Evolutionary conservation across 495 filamentous ascomycete genomes (phyloP).

Genomic region (Penicillium lividum): DNA sequence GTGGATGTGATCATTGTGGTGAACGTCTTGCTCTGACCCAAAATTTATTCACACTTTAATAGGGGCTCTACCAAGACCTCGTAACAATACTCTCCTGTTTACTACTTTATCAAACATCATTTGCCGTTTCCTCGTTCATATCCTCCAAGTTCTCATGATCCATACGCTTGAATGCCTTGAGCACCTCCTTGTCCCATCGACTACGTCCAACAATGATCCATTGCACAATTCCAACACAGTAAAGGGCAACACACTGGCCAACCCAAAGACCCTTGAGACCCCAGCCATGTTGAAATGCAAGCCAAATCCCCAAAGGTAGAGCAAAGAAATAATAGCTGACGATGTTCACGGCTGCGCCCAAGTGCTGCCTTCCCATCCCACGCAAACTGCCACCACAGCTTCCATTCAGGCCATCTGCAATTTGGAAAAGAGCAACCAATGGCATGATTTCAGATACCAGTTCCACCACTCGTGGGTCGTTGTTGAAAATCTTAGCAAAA

Average conservation of each 20-base stretch:
- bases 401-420: constrained; percentile 86
- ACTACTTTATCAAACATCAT: background rate
- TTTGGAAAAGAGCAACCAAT: constrained; percentile 91
- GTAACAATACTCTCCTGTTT: too few relatives aligned
- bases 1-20: too few relatives aligned
- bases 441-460: constrained; percentile 84
- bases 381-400: constrained; percentile 80
- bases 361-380: constrained; percentile 87
- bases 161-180: constrained; percentile 74
- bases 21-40: too few relatives aligned
- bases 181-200: constrained; percentile 77
- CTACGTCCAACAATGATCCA: constrained; percentile 80
- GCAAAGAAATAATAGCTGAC: constrained; percentile 88
- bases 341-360: constrained; percentile 85
- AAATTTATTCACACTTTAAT: too few relatives aligned
- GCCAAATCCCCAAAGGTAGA: constrained; percentile 78
- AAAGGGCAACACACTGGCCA: constrained; percentile 87
- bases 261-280: constrained; percentile 83
- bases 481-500: constrained; percentile 84
- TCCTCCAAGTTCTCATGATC: constrained; percentile 37
- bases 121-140: background rate
- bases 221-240: constrained; percentile 76
- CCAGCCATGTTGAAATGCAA: constrained; percentile 84
- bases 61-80: background rate
- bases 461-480: constrained; percentile 70